Evolutionary conservation across 106 monocot genomes (phyloP), one percentile per base, ranked within the genome.

Genomic region (Platanthera zijinensis): DNA sequence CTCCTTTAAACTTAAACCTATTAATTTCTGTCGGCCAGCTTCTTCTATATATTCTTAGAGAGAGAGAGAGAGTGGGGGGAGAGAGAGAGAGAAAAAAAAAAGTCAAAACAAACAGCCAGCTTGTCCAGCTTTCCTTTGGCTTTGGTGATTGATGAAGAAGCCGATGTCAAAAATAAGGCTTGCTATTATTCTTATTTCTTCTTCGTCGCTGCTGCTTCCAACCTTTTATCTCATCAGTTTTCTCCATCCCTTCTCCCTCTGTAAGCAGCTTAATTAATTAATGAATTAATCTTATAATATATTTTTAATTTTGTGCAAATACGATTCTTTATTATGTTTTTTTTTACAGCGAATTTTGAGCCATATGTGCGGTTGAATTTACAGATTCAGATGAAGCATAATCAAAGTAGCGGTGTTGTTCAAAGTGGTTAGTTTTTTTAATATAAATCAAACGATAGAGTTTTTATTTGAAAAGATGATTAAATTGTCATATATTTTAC

Each of bases 321-420:
- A 13, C 52, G 8, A 13, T 53, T 1, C 52, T 53, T 53, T 8
- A 53, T 53, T 13, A 13, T n/a, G 1, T 8, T 10, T 39, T 39
- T 67, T 67, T 25, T 25, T 30, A 10, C 67, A 67, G 67, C 32
- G 67, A 67, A 30, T 30, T 67, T 67, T 67, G 67, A 67, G 67
- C 30, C 25, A 67, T 32, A 8, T 67, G 67, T 67, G 67, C 25
- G 67, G 30, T 39, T 67, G 25, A 67, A 10, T 30, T 25, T 67
- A 10, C 32, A 67, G 67, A 39, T 21, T 30, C 6, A 67, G 10
- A 22, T 3, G 67, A 30, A 32, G 67, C 18, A 67, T 25, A 22
- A 67, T 10, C 5, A 10, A 32, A 39, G 32, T 2, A 5, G 12
- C 4, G 11, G 11, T 2, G 30, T 25, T 13, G 67, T 22, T 32